Conservation (phyloP, 208 protist genomes). For the Acanthamoeba castellanii region DNA sequence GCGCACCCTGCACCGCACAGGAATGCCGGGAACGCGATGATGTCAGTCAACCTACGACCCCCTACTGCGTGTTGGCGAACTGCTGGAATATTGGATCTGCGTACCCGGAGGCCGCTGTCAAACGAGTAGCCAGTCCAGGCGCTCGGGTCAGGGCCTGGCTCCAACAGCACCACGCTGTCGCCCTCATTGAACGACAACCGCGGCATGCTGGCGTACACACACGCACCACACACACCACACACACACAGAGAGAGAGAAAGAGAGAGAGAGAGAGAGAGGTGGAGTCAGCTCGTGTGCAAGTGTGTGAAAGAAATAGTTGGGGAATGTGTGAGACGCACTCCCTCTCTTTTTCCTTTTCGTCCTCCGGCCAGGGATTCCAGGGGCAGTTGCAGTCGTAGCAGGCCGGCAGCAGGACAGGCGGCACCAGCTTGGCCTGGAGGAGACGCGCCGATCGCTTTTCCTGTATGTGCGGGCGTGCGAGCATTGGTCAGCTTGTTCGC, state of each 20-base stretch:
- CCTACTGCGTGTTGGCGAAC: no score
- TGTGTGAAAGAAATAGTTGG: neutral
- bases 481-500: neutral
- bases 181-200: slow-evolving; percentile 21
- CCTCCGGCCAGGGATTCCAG: slow-evolving; percentile 50
- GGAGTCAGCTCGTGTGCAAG: neutral
- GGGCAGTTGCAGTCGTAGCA: slow-evolving; percentile 53
- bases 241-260: neutral
- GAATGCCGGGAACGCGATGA: no score
- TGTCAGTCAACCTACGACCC: no score
- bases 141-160: neutral
- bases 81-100: neutral
- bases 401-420: slow-evolving; percentile 7
- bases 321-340: neutral
- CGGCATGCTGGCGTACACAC: neutral
- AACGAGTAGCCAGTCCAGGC: neutral
- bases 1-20: neutral
- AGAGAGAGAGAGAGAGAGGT: no score
- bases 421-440: neutral
- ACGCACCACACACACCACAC: neutral
- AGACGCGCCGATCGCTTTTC: neutral
- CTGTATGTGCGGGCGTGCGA: neutral
- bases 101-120: neutral
- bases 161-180: neutral
- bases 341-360: neutral